Percentiles rank a stretch among this genome's conserved stretches.
Conservation (phyloP, 345 rosid genomes). For the Lepidium didymum region DNA sequence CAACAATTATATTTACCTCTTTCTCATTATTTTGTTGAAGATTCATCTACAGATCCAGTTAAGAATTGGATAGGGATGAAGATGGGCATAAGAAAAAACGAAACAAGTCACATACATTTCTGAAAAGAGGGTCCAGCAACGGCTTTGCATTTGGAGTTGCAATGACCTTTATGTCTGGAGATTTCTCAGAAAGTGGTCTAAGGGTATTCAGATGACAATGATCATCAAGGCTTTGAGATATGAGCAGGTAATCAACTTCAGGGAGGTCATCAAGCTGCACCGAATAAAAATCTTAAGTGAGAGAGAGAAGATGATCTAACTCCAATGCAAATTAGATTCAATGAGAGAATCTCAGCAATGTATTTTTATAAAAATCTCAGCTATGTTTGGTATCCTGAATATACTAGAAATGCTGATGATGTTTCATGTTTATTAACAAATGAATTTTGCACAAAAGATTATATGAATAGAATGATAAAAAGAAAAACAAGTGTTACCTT, state of each 20-base stretch:
- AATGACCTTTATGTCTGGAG: slow-evolving; percentile 54
- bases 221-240: slow-evolving; percentile 93
- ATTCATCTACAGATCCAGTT: neutral
- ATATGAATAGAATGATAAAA: neutral
- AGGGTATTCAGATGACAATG: slow-evolving; percentile 87
- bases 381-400: neutral
- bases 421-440: neutral
- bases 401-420: neutral
- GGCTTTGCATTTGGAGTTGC: slow-evolving; percentile 91
- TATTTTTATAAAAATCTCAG: neutral
- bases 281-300: neutral
- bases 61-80: neutral
- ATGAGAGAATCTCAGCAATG: neutral
- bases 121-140: slow-evolving; percentile 75
- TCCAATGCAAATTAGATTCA: neutral
- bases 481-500: slow-evolving; percentile 38
- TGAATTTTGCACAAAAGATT: neutral
- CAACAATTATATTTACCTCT: neutral
- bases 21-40: neutral
- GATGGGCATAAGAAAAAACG: neutral
- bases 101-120: slow-evolving; percentile 41
- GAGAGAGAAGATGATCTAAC: neutral
- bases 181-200: slow-evolving; percentile 56
- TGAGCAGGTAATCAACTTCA: slow-evolving; percentile 65
- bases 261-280: slow-evolving; percentile 87